A percentile compares a stretch with the other conserved stretches of the same genome.
phyloP scores from a whole-genome alignment of 2,329 filamentous ascomycete species.

The Penicillium sp. region DNA sequence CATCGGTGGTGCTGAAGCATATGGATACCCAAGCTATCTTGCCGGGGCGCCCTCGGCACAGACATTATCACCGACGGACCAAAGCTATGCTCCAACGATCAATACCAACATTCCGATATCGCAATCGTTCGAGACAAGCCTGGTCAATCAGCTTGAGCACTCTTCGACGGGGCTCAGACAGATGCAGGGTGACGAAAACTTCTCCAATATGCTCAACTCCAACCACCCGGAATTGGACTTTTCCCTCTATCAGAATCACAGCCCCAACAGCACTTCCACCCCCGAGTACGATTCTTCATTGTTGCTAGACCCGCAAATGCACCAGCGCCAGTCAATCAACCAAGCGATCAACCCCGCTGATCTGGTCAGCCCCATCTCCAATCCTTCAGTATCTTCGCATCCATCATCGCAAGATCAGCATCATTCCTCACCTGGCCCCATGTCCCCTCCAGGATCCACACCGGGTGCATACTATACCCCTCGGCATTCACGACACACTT shows the following conservation, averaged over 20 bases:
- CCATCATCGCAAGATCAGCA: constrained; percentile 55
- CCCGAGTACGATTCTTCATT: constrained; percentile 42
- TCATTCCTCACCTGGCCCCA: constrained; percentile 54
- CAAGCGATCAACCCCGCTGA: constrained; percentile 50
- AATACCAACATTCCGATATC: constrained; percentile 32
- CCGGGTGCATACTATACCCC: constrained; percentile 54
- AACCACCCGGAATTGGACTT: constrained; percentile 42
- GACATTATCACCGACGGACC: constrained; percentile 33
- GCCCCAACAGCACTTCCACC: constrained; percentile 30
- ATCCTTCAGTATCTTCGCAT: constrained; percentile 57
- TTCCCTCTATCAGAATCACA: constrained; percentile 38
- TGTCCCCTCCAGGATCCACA: constrained; percentile 56
- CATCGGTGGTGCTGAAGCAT: constrained; percentile 34
- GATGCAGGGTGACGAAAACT: constrained; percentile 37
- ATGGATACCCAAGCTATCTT: constrained; percentile 40
- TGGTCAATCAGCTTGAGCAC: constrained; percentile 39
- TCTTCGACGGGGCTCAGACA: constrained; percentile 27
- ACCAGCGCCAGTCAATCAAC: constrained; percentile 38
- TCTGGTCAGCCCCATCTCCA: constrained; percentile 48
- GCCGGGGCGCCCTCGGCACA: constrained; percentile 32
- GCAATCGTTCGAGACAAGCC: constrained; percentile 40
- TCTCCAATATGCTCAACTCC: constrained; percentile 42
- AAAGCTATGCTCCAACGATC: constrained; percentile 31
- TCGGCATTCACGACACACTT: constrained; percentile 59
- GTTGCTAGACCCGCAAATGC: constrained; percentile 44